Conservation (phyloP, 129 eudicot species). For the Oenanthe sinensis region DNA sequence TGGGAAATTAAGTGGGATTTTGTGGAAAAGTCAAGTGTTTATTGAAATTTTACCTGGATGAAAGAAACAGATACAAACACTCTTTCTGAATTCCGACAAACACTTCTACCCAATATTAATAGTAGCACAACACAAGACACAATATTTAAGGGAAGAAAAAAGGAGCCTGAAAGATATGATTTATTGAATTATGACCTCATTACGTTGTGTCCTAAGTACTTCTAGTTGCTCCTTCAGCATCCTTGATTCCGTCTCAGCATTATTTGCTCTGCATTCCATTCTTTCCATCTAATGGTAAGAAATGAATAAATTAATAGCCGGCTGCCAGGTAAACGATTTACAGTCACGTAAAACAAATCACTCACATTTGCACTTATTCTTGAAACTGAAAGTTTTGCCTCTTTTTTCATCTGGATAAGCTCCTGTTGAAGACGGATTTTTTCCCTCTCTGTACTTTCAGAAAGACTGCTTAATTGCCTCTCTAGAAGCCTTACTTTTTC, state of each 20-base stretch:
- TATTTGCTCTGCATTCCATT: constrained; percentile 72
- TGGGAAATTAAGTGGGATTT: neutral
- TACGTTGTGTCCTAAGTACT: constrained; percentile 42
- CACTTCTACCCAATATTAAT: neutral
- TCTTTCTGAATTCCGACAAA: neutral
- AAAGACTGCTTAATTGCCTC: constrained; percentile 44
- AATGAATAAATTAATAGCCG: constrained; percentile 13
- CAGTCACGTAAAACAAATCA: constrained; percentile 6
- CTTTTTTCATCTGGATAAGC: constrained; percentile 53
- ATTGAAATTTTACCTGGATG: neutral
- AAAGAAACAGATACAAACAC: constrained; percentile 7
- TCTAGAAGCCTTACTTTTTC: constrained; percentile 58
- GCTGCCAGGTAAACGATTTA: neutral
- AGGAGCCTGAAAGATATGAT: neutral
- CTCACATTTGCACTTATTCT: constrained; percentile 79
- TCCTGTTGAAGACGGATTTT: constrained; percentile 63
- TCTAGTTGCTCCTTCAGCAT: constrained; percentile 63
- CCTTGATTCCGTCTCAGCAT: constrained; percentile 72
- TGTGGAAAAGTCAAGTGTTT: neutral
- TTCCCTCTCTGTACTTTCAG: constrained; percentile 62
- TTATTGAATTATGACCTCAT: constrained; percentile 40
- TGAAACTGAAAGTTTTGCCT: constrained; percentile 59
- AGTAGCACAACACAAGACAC: neutral
- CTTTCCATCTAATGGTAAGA: constrained; percentile 58
- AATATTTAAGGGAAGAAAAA: neutral